Conservation (phyloP, 2,329 filamentous ascomycete genomes). For the Knoxdaviesia capensis region DNA sequence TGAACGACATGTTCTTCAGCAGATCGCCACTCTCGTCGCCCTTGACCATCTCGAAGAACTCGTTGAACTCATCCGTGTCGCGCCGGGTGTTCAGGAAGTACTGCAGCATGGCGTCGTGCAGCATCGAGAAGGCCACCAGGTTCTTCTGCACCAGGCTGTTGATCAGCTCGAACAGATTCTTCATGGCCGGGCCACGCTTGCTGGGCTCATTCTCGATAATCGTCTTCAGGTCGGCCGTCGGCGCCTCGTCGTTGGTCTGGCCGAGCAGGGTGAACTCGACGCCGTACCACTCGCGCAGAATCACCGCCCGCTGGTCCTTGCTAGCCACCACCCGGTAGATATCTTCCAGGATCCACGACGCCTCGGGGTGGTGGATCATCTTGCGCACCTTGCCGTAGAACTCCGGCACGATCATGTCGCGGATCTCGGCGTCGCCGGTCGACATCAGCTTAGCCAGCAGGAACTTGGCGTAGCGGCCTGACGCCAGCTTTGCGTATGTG, state of each 20-base stretch:
- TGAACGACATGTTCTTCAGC: conserved; percentile 91
- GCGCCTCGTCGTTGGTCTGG: conserved; percentile 28
- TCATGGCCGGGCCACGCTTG: conserved; percentile 76
- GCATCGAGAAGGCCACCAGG: conserved; percentile 88
- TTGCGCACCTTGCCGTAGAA: conserved; percentile 89
- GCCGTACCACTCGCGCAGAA: conserved; percentile 92
- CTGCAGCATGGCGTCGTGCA: conserved; percentile 95
- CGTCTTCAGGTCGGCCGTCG: conserved; percentile 47
- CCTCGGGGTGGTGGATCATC: conserved; percentile 89
- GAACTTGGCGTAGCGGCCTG: conserved; percentile 96
- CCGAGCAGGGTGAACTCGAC: conserved; percentile 76
- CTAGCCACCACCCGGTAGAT: conserved; percentile 82
- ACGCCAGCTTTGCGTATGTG: conserved; percentile 64
- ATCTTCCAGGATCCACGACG: conserved; percentile 94
- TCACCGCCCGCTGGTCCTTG: conserved; percentile 61
- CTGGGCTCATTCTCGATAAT: conserved; percentile 64
- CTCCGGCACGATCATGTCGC: conserved; percentile 76
- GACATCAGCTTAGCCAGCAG: conserved; percentile 87
- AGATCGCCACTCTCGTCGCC: conserved; percentile 80
- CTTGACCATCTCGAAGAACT: conserved; percentile 80
- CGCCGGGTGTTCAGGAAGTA: conserved; percentile 69
- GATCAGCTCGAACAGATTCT: conserved; percentile 66
- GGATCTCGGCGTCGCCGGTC: conserved; percentile 72
- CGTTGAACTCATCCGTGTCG: conserved; percentile 62
- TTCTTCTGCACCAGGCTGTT: conserved; percentile 92